These are phyloP conservation scores for Ustilago crameri DNA, from an alignment of 1,284 basidiomycete species.

Conservation along the genomic window DNA sequence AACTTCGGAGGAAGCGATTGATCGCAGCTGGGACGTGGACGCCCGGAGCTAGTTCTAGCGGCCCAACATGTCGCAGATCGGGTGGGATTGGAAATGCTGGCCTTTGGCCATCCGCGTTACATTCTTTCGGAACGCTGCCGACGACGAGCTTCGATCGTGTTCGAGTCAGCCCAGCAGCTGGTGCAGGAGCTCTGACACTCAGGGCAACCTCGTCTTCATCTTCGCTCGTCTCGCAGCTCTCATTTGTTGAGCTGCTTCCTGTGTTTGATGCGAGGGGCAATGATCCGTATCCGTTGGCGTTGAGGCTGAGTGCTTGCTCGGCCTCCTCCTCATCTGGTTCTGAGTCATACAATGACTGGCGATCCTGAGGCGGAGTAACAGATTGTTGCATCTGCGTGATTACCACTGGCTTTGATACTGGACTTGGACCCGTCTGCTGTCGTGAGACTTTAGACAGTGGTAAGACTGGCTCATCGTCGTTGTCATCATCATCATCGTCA, in stretches of 20 bases:
- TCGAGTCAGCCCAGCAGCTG: not conserved
- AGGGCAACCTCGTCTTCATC: constrained; percentile 33
- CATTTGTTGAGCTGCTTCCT: not conserved
- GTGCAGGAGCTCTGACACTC: constrained; percentile 9
- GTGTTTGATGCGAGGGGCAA: not conserved
- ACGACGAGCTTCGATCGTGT: not conserved
- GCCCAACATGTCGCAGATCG: constrained; percentile 18
- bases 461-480: constrained; percentile 19
- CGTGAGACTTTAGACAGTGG: constrained; percentile 11
- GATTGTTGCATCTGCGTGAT: not conserved
- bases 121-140: not conserved
- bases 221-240: constrained; percentile 13
- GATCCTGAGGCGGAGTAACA: not conserved
- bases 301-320: constrained; percentile 17
- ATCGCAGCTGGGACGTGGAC: constrained; percentile 76
- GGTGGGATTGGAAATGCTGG: constrained; percentile 26
- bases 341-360: not conserved
- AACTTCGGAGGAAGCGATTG: constrained; percentile 82
- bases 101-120: constrained; percentile 2
- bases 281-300: constrained; percentile 5
- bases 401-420: not conserved
- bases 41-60: constrained; percentile 19
- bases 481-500: constrained; percentile 10
- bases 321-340: constrained; percentile 19
- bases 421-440: not conserved